Percentiles rank a stretch among this genome's conserved stretches.
Conservation (phyloP, 164 flowering plant species). For the Nymphaea colorata region DNA sequence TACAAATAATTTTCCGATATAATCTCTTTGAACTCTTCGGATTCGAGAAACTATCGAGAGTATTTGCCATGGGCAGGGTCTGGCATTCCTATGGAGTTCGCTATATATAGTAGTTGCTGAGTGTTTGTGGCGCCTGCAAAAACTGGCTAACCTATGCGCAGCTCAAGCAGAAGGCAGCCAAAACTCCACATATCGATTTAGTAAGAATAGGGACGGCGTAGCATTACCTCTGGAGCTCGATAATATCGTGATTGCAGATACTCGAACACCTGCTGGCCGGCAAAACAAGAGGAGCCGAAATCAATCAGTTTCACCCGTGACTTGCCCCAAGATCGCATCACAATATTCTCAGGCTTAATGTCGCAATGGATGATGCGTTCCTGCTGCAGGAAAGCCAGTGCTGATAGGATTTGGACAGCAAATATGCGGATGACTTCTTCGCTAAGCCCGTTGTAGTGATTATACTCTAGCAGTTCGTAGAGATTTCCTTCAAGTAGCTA, state of each 20-base stretch:
- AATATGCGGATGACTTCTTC: slow-evolving; percentile 77
- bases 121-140: too few relatives aligned
- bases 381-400: slow-evolving; percentile 61
- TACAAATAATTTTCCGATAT: too few relatives aligned
- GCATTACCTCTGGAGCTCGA: slow-evolving; percentile 76
- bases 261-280: slow-evolving; percentile 72
- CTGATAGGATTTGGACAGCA: slow-evolving; percentile 7
- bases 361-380: slow-evolving; percentile 84
- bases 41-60: too few relatives aligned
- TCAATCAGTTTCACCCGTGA: slow-evolving; percentile 83
- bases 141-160: too few relatives aligned
- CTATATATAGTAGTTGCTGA: too few relatives aligned
- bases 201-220: slow-evolving; percentile 71
- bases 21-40: too few relatives aligned
- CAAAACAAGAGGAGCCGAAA: slow-evolving; percentile 82
- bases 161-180: slow-evolving; percentile 80
- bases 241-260: slow-evolving; percentile 81
- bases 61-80: too few relatives aligned
- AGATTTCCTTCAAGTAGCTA: slow-evolving; percentile 86
- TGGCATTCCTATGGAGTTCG: too few relatives aligned
- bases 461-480: slow-evolving; percentile 81
- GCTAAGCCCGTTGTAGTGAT: slow-evolving; percentile 71
- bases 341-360: slow-evolving; percentile 77
- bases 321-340: slow-evolving; percentile 76
- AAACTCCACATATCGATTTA: slow-evolving; percentile 85